A percentile compares a stretch with the other conserved stretches of the same genome.
These are phyloP conservation scores for Quercus ilex DNA, from an alignment of 306 rosid genomes.

Conservation along the genomic window DNA sequence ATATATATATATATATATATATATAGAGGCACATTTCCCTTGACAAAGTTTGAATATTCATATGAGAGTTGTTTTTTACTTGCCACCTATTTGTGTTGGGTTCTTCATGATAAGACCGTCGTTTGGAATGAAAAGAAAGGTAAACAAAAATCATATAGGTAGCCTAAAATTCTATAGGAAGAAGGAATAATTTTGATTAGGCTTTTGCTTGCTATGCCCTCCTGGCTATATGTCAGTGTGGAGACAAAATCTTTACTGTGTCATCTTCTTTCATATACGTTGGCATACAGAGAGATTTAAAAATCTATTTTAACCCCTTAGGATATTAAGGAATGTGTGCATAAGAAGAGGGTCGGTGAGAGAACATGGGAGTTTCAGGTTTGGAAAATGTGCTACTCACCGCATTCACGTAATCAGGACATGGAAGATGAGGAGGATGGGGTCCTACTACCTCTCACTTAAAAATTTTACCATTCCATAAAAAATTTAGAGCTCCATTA, in stretches of 20 bases:
- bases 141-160: too few relatives aligned
- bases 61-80: not conserved
- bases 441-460: not conserved
- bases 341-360: slow-evolving; percentile 38
- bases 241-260: not conserved
- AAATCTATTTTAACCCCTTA: slow-evolving; percentile 17
- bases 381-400: slow-evolving; percentile 27
- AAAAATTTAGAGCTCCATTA: not conserved
- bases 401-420: slow-evolving; percentile 28
- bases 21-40: slow-evolving; percentile 1
- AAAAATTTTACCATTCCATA: not conserved
- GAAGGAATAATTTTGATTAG: not conserved
- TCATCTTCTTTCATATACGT: not conserved
- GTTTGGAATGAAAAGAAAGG: too few relatives aligned
- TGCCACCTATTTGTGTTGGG: not conserved
- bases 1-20: too few relatives aligned
- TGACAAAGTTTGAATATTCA: not conserved
- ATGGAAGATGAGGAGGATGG: slow-evolving; percentile 20
- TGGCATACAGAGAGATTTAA: slow-evolving; percentile 25
- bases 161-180: not conserved
- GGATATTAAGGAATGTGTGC: slow-evolving; percentile 45
- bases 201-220: not conserved
- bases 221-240: too few relatives aligned
- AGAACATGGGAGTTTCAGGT: slow-evolving; percentile 45
- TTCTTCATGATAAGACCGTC: not conserved